Conservation (phyloP, 768 basidiomycete species). For the Lentinus tigrinus region DNA sequence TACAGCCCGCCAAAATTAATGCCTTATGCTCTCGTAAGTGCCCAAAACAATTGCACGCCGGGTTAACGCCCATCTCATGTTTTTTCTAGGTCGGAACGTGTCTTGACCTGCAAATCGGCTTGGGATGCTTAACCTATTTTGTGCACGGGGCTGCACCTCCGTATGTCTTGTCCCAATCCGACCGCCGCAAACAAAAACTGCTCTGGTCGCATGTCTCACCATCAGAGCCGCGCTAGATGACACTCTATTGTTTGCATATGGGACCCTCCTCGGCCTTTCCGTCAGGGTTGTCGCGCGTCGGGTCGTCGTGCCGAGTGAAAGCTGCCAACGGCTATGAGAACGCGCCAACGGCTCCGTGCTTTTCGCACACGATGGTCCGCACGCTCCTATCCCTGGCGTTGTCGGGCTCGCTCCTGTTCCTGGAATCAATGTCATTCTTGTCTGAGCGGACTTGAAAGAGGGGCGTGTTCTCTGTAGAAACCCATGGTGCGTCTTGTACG, state of each 20-base stretch:
- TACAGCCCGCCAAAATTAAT: conserved; percentile 8
- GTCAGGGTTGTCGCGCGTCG: conserved; percentile 7
- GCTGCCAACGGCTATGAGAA: conserved; percentile 9
- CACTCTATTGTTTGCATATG: conserved; percentile 5
- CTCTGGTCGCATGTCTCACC: conserved; percentile 2
- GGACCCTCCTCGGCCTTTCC: conserved; percentile 8
- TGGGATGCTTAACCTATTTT: conserved; percentile 2
- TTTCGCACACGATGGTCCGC: conserved; percentile 12
- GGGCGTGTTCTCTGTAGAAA: not conserved
- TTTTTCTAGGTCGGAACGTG: conserved; percentile 10
- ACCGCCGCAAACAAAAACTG: not conserved
- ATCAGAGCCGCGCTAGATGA: not conserved
- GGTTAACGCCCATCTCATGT: not conserved
- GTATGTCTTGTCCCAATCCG: not conserved
- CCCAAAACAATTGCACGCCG: conserved; percentile 10
- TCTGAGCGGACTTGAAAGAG: not conserved
- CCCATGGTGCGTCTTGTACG: not conserved
- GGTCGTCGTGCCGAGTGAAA: conserved; percentile 9
- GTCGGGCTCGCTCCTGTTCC: not conserved
- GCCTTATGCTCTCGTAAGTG: conserved; percentile 1
- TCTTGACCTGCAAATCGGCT: conserved; percentile 11
- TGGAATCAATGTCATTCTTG: not conserved
- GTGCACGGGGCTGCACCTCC: not conserved
- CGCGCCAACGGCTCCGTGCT: conserved; percentile 16
- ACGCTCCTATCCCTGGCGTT: conserved; percentile 1